Evolutionary conservation across 2,329 filamentous ascomycete species (phyloP).

Genomic region (Cercospora berteroae): DNA sequence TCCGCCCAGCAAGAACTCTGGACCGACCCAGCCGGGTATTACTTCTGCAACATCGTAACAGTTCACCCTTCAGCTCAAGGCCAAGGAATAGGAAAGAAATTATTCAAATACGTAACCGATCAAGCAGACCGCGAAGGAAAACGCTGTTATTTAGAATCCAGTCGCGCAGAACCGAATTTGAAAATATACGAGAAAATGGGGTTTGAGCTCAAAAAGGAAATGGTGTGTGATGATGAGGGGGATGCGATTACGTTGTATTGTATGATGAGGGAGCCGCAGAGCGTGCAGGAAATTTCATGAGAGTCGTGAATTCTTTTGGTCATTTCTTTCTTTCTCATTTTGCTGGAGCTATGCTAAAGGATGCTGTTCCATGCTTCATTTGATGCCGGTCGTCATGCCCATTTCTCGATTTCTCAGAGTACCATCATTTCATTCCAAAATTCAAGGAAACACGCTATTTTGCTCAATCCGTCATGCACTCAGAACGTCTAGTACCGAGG

Average conservation of each 20-base stretch:
- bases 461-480: not conserved
- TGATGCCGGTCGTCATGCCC: not conserved
- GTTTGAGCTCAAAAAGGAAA: slow-evolving; percentile 62
- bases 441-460: not conserved
- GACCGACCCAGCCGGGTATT: not conserved
- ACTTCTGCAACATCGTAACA: not conserved
- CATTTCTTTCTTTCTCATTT: not conserved
- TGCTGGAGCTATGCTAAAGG: not conserved
- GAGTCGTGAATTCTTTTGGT: not conserved
- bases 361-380: not conserved
- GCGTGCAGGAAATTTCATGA: not conserved
- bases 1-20: not conserved
- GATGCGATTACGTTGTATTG: slow-evolving; percentile 49
- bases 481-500: slow-evolving; percentile 24
- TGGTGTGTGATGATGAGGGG: slow-evolving; percentile 52
- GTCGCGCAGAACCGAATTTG: not conserved
- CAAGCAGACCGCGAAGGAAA: not conserved
- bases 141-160: not conserved
- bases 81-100: not conserved
- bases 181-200: slow-evolving; percentile 49
- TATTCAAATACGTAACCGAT: not conserved
- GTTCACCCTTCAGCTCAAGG: not conserved
- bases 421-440: not conserved
- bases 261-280: slow-evolving; percentile 45
- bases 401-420: not conserved